Conservation (phyloP, 164 flowering plant species). For the Stephania yunnanensis region DNA sequence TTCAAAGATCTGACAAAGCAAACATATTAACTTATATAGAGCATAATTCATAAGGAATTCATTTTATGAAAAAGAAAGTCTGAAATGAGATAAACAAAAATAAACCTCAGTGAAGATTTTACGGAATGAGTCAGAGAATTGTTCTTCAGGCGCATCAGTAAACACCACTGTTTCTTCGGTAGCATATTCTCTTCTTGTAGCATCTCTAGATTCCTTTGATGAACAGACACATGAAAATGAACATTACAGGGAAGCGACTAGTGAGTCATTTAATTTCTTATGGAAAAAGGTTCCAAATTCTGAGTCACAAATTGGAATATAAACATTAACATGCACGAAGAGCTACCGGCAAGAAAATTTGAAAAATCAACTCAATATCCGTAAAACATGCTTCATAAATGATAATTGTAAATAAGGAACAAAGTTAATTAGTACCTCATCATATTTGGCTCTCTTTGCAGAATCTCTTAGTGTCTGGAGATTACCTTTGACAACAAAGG, state of each 20-base stretch:
- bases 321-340: not conserved
- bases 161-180: slow-evolving; percentile 41
- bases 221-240: not conserved
- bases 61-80: not conserved
- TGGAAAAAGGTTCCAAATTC: not conserved
- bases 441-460: slow-evolving; percentile 65
- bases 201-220: slow-evolving; percentile 17
- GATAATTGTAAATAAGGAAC: not conserved
- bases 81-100: slow-evolving; percentile 8
- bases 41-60: not conserved
- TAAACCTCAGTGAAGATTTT: slow-evolving; percentile 84
- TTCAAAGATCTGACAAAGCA: slow-evolving; percentile 66
- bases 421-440: slow-evolving; percentile 43
- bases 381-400: not conserved
- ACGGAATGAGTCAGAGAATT: slow-evolving; percentile 72
- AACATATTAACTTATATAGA: slow-evolving; percentile 1
- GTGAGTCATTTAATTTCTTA: not conserved
- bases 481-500: slow-evolving; percentile 28
- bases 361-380: not conserved
- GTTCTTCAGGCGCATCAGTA: slow-evolving; percentile 32
- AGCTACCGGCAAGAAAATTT: slow-evolving; percentile 2
- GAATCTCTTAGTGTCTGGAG: slow-evolving; percentile 74
- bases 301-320: not conserved
- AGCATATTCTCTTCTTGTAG: slow-evolving; percentile 29
- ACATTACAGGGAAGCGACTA: slow-evolving; percentile 3